Conservation (phyloP, 768 basidiomycete species). For the Russula lepida region DNA sequence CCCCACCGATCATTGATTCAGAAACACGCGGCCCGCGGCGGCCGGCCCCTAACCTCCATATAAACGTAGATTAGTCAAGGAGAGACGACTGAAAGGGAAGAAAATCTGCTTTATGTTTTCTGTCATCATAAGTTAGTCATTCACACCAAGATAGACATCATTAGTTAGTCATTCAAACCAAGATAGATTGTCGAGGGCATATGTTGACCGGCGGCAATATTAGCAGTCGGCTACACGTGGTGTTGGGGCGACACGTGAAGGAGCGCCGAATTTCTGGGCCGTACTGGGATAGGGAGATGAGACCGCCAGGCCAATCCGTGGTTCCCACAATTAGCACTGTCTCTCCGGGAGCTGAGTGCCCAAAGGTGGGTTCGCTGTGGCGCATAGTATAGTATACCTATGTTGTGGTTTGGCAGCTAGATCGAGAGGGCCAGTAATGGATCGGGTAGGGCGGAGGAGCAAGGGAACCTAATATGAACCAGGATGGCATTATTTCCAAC, state of each 20-base stretch:
- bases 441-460: not conserved
- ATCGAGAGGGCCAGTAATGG: not conserved
- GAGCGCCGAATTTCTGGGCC: not conserved
- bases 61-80: not conserved
- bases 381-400: no score
- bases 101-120: not conserved
- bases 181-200: no score
- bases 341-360: not conserved
- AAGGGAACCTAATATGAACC: slow-evolving; percentile 11
- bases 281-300: not conserved
- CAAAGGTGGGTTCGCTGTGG: no score
- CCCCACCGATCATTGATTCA: not conserved
- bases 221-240: slow-evolving; percentile 10
- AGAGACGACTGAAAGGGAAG: no score
- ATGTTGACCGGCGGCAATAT: no score
- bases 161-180: no score
- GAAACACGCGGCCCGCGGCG: not conserved
- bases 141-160: no score
- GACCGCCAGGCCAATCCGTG: no score
- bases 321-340: not conserved
- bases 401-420: slow-evolving; percentile 1
- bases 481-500: no score
- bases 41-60: not conserved
- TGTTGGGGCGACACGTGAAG: slow-evolving; percentile 5
- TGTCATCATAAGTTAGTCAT: not conserved